Evolutionary conservation across 2,329 filamentous ascomycete species (phyloP).

Genomic region (Diaporthe nobilis): DNA sequence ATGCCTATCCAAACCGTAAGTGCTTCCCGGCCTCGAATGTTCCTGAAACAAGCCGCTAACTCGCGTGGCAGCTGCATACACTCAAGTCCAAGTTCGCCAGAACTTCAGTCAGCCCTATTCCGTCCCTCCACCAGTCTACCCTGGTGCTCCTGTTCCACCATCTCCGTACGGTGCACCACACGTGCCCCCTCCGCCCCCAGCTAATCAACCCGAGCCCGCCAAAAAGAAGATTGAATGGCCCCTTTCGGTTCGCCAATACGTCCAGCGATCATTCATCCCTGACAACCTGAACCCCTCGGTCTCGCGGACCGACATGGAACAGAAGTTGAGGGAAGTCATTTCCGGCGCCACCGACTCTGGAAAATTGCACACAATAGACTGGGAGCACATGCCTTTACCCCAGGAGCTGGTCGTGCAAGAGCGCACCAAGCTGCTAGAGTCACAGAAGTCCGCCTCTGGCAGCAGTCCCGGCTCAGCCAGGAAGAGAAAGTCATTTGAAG

Average conservation of each 20-base stretch:
- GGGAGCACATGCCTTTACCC: conserved; percentile 86
- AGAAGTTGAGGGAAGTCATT: conserved; percentile 88
- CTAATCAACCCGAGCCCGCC: conserved; percentile 49
- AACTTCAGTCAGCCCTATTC: conserved; percentile 64
- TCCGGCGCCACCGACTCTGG: conserved; percentile 82
- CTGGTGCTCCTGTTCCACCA: conserved; percentile 42
- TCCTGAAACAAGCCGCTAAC: conserved; percentile 4
- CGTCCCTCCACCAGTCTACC: conserved; percentile 51
- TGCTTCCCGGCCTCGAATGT: conserved; percentile 33
- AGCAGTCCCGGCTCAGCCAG: conserved; percentile 56
- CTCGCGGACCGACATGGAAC: conserved; percentile 79
- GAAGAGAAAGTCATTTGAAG: conserved; percentile 87
- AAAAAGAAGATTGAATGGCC: conserved; percentile 84
- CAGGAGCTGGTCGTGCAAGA: conserved; percentile 86
- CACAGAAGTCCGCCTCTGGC: conserved; percentile 38
- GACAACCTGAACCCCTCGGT: conserved; percentile 77
- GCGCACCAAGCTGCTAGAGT: conserved; percentile 56
- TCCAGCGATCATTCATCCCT: conserved; percentile 87
- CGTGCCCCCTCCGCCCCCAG: conserved; percentile 44
- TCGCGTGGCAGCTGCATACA: conserved; percentile 68
- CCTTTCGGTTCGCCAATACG: conserved; percentile 86
- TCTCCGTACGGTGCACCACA: conserved; percentile 46
- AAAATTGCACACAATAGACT: conserved; percentile 81
- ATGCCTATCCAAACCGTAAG: conserved; percentile 58
- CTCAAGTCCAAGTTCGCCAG: conserved; percentile 73